These are phyloP conservation scores for Rhynchosporium agropyri DNA, from an alignment of 2,329 filamentous ascomycete genomes.

Conservation along the genomic window DNA sequence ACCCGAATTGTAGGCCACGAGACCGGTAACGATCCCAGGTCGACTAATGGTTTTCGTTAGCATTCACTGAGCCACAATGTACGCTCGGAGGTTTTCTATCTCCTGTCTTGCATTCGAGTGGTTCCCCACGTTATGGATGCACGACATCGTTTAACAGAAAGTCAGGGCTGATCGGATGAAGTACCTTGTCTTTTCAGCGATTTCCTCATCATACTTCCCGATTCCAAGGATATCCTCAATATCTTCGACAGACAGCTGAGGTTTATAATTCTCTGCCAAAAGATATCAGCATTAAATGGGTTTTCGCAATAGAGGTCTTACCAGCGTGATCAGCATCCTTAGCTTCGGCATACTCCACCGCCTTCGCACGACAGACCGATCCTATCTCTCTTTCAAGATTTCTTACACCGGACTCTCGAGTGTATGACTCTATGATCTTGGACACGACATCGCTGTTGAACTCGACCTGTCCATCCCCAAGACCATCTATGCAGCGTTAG, in stretches of 20 bases:
- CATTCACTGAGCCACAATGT: constrained; percentile 22
- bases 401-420: constrained; percentile 91
- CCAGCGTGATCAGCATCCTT: constrained; percentile 66
- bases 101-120: constrained; percentile 25
- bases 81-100: constrained; percentile 25
- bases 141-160: constrained; percentile 16
- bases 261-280: constrained; percentile 64
- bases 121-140: constrained; percentile 7
- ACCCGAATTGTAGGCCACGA: constrained; percentile 91
- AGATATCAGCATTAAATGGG: constrained; percentile 16
- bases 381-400: constrained; percentile 96
- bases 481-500: constrained; percentile 58
- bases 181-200: constrained; percentile 74
- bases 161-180: constrained; percentile 16
- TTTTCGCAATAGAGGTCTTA: constrained; percentile 21
- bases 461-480: constrained; percentile 72
- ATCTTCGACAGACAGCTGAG: constrained; percentile 74
- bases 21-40: constrained; percentile 91
- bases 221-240: constrained; percentile 90
- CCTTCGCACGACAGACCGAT: constrained; percentile 90
- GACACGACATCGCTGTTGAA: constrained; percentile 85
- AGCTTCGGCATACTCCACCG: constrained; percentile 91
- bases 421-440: constrained; percentile 96
- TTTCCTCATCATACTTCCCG: constrained; percentile 92
- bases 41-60: constrained; percentile 50